Evolutionary conservation across 257 asterid genomes (phyloP), one percentile per base, ranked within the genome.

Genomic region (Scutellaria baicalensis): DNA sequence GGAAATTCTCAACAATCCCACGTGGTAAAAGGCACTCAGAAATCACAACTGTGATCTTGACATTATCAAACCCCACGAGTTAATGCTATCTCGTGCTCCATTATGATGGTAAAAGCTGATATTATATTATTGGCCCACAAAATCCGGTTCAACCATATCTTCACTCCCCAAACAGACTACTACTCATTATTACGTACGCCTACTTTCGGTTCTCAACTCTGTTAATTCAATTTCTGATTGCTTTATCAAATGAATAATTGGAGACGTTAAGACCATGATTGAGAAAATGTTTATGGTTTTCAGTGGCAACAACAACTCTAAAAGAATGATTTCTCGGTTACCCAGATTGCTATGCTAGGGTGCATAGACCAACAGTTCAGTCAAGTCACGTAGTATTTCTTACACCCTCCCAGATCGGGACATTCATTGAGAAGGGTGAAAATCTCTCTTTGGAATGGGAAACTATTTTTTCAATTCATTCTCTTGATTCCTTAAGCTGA

Each of bases 1-100:
- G 61, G 17, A 14, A 58, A 58, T 2, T 21, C 20, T 43, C 58
- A 5, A 56, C 21, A 69, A 69, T 23, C 47, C 57, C 66, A 43
- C 44, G 20, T 42, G 74, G 64, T 20, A 68, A 36, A 39, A 49
- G 47, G 50, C 71, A 66, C n/a, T 64, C 40, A n/a, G 54, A 52
- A n/a, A n/a, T n/a, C n/a, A n/a, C 1, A 10, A 23, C n/a, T 8
- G 47, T 33, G 43, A 59, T 8, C 3, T 8, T 59, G 43, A 31
- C 43, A 11, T 6, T 8, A 1, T 6, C 47, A 33, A 12, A 0
- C 62, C 3, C 62, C 20, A 18, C 33, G 33, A 27, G 33, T 27
- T 27, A 27, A 27, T 27, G 33, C 33, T 27, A 27, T 2, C 33
- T 27, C 33, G 33, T 27, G 4, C 45, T 8, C 11, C 33, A 2